Base-by-base conservation (phyloP, 305 asterid species). In the Withania somnifera region DNA sequence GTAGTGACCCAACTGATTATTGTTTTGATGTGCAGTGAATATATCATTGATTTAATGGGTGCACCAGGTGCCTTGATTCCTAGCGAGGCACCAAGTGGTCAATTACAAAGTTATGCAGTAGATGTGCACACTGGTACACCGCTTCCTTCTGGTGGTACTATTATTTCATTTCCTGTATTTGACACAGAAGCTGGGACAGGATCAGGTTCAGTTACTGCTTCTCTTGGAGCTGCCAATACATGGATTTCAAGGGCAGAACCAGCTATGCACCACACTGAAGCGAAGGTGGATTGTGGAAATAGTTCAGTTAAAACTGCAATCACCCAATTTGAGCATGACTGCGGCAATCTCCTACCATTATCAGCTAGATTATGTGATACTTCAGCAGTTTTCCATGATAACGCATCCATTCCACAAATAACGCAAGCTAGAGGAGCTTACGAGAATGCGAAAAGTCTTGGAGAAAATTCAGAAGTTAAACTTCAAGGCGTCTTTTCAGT, bases 1-100 rank as follows among this genome's bases (percentile, higher is more conserved):
- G 45, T 28, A 14, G 79, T 36, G 40, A 26, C 17, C 61, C 28
- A 17, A 75, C 61, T 50, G 61, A 26, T 50, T 75, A 17, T 50
- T 47, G 9, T 51, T 26, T 50, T 28, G 50, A 50, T 30, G 69
- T 92, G 94, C 99, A 95, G 99, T 79, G 99, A 95, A 91, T 93
- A 89, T 85, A 95, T 95, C 82, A 91, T 95, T 86, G 99, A 95
- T 88, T 93, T 96, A 81, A 96, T 96, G 99, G 98, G 99, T 86
- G 98, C 98, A 87, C 99, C 98, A 15, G 99, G 99, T 84, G 87
- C 98, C 60, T 95, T 96, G 85, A 96, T 96, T 85, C 99, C 99
- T 45, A 85, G 93, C 34, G 99, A 96, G 90, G 88, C 90, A 42
- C 93, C 99, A 34, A 87, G 90, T 86, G 86, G 90, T 82, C 95